Base-by-base conservation (phyloP, 1,284 basidiomycete species). In the Cryptococcus sp. region DNA sequence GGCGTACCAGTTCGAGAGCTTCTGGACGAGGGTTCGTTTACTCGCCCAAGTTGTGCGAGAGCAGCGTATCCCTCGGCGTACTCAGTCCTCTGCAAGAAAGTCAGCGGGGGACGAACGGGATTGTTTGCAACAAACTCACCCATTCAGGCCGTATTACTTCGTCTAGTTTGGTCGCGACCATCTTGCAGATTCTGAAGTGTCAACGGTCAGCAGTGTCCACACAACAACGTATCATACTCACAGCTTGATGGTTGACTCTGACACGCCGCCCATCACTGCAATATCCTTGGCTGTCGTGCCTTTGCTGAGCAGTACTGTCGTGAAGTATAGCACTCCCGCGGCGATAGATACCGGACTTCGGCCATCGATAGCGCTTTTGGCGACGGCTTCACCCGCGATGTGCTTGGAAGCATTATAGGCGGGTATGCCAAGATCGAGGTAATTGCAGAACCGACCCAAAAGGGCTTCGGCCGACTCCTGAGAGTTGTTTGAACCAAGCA, bases 291-390 rank as follows among this genome's bases (percentile, higher is more conserved):
- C 84, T 22, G 86, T 83, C 76, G 89, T 89, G 64, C 86, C 85
- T 38, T 62, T 58, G 56, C 87, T 90, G 66, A 93, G 83, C 46
- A 98, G 77, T 66, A 88, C 83, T 69, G 88, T 90, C 20, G 92
- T 91, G 79, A 98, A 96, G 80, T 89, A 94, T 65, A 98, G 93
- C 26, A 93, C 93, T 26, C 93, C 93, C 44, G 92, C 92, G 8
- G 95, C 94, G 66, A 99, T 94, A 17, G 94, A 97, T 52, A 97
- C 89, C 1, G 95, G 95, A 67, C 89, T 93, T 64, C 95, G 84
- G 39, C 95, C 95, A 70, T 93, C 93, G 23, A 93, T 90, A 58
- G 93, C 88, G 44, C 91, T 89, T 65, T 91, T 84, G 59, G 90
- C 85, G 50, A 90, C 86, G 5, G 92, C 92, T 22, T 84, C 84